Evolutionary conservation across 305 asterid species (phyloP).

Genomic region (Petunia hybrid): DNA sequence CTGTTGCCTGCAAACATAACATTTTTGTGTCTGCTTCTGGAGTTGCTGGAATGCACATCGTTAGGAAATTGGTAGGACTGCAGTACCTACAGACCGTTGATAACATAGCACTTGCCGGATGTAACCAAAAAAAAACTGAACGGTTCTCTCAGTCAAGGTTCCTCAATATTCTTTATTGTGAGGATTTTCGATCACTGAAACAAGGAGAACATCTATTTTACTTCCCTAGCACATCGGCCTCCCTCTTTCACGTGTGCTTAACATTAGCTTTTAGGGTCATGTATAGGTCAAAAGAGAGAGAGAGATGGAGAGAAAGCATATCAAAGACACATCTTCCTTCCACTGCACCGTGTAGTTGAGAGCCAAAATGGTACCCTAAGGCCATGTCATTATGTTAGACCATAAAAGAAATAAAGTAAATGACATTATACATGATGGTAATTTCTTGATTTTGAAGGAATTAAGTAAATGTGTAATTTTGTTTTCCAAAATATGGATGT

Average conservation of each 20-base stretch:
- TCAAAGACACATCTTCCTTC: neutral
- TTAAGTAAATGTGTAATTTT: neutral
- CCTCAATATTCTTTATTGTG: neutral
- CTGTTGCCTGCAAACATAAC: slow-evolving; percentile 6
- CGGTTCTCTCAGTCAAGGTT: slow-evolving; percentile 21
- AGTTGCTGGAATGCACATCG: neutral
- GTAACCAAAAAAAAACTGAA: neutral
- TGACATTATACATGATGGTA: slow-evolving; percentile 14
- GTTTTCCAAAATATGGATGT: slow-evolving; percentile 4
- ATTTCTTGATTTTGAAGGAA: slow-evolving; percentile 19
- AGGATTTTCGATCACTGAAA: neutral
- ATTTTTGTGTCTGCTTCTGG: slow-evolving; percentile 22
- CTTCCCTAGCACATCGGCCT: neutral
- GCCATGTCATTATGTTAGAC: slow-evolving; percentile 24
- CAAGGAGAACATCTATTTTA: neutral
- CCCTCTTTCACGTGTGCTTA: slow-evolving; percentile 10
- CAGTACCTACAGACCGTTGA: slow-evolving; percentile 5
- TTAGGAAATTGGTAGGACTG: neutral
- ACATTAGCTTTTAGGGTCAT: neutral
- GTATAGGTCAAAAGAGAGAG: slow-evolving; percentile 1
- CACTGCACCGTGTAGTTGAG: slow-evolving; percentile 22
- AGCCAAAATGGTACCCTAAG: slow-evolving; percentile 2
- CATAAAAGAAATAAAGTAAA: slow-evolving; percentile 13
- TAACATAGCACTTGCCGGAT: slow-evolving; percentile 8
- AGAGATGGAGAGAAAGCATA: slow-evolving; percentile 24